Conservation (phyloP, 768 basidiomycete species). For the Tephrocybe sp. region DNA sequence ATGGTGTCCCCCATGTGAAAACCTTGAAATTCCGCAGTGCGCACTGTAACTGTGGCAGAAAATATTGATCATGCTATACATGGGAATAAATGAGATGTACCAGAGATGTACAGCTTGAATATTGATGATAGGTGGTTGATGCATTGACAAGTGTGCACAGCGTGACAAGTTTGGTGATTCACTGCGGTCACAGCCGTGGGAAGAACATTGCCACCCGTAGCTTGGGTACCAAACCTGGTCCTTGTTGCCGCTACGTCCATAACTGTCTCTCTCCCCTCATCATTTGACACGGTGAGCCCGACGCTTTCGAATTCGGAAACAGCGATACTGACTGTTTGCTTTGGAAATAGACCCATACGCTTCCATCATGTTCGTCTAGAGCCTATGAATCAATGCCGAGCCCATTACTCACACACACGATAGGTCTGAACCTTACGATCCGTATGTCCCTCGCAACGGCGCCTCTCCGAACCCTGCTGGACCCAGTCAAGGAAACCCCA, state of each 20-base stretch:
- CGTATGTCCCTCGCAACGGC: constrained; percentile 89
- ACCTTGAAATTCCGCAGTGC: no score
- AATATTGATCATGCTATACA: no score
- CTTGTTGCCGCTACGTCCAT: constrained; percentile 25
- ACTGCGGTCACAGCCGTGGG: constrained; percentile 30
- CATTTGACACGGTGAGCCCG: constrained; percentile 41
- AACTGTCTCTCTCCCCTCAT: constrained; percentile 22
- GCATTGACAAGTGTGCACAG: background rate
- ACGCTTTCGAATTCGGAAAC: background rate
- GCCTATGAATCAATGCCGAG: constrained; percentile 8
- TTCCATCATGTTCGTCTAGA: constrained; percentile 36
- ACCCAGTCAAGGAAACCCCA: constrained; percentile 58
- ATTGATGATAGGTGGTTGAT: no score
- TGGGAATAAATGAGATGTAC: no score
- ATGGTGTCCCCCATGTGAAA: no score
- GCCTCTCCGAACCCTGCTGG: constrained; percentile 53
- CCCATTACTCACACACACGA: constrained; percentile 14
- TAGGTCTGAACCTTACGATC: constrained; percentile 99
- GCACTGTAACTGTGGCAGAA: no score
- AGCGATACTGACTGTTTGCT: background rate
- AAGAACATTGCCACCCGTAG: constrained; percentile 20
- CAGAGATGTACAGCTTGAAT: no score
- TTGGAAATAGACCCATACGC: constrained; percentile 26
- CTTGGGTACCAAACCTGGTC: constrained; percentile 20
- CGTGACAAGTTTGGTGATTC: constrained; percentile 11